These are phyloP conservation scores for Calcarisporium arbuscula DNA, from an alignment of 2,329 filamentous ascomycete species.

Conservation along the genomic window DNA sequence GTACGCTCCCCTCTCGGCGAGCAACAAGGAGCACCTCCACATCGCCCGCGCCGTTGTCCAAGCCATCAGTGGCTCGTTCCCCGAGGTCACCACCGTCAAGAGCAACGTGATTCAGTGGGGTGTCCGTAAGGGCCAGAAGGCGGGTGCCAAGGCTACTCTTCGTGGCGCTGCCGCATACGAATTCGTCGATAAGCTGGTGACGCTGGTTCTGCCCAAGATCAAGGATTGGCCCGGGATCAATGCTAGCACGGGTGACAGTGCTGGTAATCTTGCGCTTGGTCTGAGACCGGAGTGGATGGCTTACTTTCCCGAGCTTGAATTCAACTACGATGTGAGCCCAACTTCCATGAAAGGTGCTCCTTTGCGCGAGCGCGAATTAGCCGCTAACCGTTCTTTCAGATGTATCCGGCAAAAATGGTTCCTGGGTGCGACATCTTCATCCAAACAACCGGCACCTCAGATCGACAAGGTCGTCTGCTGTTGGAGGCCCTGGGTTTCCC, in stretches of 20 bases:
- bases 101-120: constrained; percentile 69
- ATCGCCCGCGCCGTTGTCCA: constrained; percentile 80
- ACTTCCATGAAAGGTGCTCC: background rate
- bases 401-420: constrained; percentile 65
- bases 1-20: constrained; percentile 61
- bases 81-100: constrained; percentile 62
- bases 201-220: constrained; percentile 86
- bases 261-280: constrained; percentile 82
- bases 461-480: constrained; percentile 76
- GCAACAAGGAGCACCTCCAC: constrained; percentile 69
- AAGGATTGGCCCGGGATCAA: constrained; percentile 83
- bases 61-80: constrained; percentile 73
- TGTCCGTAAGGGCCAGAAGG: constrained; percentile 62
- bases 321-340: constrained; percentile 81
- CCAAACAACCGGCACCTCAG: constrained; percentile 77
- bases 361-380: constrained; percentile 2
- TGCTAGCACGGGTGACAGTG: constrained; percentile 68
- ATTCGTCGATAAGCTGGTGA: constrained; percentile 84
- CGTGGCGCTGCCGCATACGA: constrained; percentile 77
- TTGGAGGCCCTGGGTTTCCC: constrained; percentile 47
- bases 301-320: constrained; percentile 88
- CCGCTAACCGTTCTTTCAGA: constrained; percentile 31
- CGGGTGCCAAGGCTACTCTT: constrained; percentile 72
- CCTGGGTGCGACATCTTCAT: constrained; percentile 79
- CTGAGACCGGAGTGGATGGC: constrained; percentile 69